Evolutionary conservation across 202 grass and related monocot species (phyloP).

Genomic region (Elaeis oleifera): DNA sequence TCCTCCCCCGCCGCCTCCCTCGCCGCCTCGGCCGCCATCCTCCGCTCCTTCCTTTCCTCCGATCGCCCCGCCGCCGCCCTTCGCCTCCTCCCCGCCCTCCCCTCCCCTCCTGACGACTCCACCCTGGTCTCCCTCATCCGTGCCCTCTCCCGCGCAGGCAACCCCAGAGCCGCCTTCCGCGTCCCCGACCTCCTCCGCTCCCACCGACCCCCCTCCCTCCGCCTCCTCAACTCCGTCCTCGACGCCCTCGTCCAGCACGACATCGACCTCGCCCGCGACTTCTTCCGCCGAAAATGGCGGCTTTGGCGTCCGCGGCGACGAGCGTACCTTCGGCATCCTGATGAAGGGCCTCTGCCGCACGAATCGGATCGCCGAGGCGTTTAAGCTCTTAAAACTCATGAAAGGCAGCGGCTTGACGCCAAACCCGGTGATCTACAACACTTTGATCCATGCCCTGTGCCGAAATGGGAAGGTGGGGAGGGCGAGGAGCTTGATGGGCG

Average conservation of each 20-base stretch:
- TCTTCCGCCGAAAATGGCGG: conserved; percentile 5
- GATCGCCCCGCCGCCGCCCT: not conserved
- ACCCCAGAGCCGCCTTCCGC: not conserved
- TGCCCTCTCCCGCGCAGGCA: conserved; percentile 1
- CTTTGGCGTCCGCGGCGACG: not conserved
- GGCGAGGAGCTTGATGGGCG: conserved; percentile 25
- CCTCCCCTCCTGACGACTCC: not conserved
- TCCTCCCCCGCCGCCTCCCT: not conserved
- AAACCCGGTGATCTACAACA: conserved; percentile 34
- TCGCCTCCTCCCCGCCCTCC: not conserved
- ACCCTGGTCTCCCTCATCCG: conserved; percentile 17
- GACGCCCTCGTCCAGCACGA: conserved; percentile 4
- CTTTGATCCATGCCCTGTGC: conserved; percentile 27
- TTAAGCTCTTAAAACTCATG: conserved; percentile 24
- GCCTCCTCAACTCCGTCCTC: conserved; percentile 2
- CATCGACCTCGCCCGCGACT: conserved; percentile 10
- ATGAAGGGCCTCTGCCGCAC: conserved; percentile 34
- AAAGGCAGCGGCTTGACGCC: conserved; percentile 25
- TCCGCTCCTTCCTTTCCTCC: not conserved
- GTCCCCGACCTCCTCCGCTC: not conserved
- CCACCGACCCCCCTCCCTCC: not conserved
- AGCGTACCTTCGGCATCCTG: conserved; percentile 29
- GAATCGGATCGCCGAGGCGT: conserved; percentile 31
- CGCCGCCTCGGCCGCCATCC: not conserved
- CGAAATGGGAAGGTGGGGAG: conserved; percentile 20